Percentiles rank a stretch among this genome's conserved stretches.
phyloP scores from a whole-genome alignment of 1,139 yeast genomes.

The Kluyveromyces sp. region DNA sequence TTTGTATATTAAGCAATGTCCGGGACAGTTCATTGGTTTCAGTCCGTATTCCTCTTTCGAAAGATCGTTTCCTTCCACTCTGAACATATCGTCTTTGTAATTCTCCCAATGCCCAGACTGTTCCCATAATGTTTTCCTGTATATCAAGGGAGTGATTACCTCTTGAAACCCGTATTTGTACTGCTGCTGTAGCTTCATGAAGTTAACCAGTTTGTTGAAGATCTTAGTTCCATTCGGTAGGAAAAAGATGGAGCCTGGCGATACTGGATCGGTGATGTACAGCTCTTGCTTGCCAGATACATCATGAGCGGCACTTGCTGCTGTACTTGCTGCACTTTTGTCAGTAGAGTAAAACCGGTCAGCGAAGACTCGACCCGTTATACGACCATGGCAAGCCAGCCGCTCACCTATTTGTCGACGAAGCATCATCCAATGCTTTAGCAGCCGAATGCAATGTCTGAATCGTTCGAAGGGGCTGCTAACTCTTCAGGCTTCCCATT shows the following conservation, averaged over 20 bases:
- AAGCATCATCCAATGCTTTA: not conserved
- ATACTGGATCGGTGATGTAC: slow-evolving; percentile 65
- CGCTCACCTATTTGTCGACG: not conserved
- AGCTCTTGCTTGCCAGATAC: slow-evolving; percentile 50
- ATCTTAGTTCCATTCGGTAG: slow-evolving; percentile 87
- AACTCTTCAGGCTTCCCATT: too few species aligned
- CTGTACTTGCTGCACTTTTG: slow-evolving; percentile 7
- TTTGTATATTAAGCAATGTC: slow-evolving; percentile 84
- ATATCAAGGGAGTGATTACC: slow-evolving; percentile 88
- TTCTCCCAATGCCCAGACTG: slow-evolving; percentile 95
- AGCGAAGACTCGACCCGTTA: not conserved
- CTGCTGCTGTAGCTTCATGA: slow-evolving; percentile 78
- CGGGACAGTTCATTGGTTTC: slow-evolving; percentile 99
- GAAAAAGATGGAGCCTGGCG: slow-evolving; percentile 88
- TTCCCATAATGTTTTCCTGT: slow-evolving; percentile 80
- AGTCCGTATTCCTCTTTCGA: slow-evolving; percentile 62
- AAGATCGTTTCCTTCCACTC: slow-evolving; percentile 46
- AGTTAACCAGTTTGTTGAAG: slow-evolving; percentile 67
- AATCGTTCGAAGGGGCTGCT: too few species aligned
- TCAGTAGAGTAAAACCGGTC: not conserved
- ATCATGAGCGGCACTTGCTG: slow-evolving; percentile 21
- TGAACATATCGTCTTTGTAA: slow-evolving; percentile 90
- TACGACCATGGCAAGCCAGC: not conserved
- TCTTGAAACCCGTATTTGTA: slow-evolving; percentile 81
- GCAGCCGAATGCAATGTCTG: not conserved